These are phyloP conservation scores for Albizia julibrissin DNA, from an alignment of 306 rosid species.

Conservation along the genomic window DNA sequence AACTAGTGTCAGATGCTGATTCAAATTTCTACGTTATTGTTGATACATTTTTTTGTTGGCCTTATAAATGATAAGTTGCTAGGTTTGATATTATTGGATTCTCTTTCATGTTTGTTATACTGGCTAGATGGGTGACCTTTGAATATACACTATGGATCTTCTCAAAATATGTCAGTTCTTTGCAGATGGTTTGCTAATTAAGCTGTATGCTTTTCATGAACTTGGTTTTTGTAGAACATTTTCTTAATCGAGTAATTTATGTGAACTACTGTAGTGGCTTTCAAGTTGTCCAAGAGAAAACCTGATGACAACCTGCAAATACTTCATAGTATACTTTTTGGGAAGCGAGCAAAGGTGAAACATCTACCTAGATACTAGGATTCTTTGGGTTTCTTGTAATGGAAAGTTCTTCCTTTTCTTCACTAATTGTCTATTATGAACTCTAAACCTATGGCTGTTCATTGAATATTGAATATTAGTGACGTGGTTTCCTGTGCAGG, in stretches of 20 bases:
- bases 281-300: conserved; percentile 93
- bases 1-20: background rate
- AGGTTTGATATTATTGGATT: background rate
- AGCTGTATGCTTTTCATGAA: conserved; percentile 12
- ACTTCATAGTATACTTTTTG: conserved; percentile 81
- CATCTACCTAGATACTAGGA: background rate
- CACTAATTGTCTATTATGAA: background rate
- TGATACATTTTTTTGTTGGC: background rate
- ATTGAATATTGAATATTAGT: conserved; percentile 31
- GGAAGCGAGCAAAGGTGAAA: conserved; percentile 82
- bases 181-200: conserved; percentile 5
- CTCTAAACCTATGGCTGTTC: conserved; percentile 14
- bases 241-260: conserved; percentile 27
- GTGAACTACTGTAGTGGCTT: conserved; percentile 78
- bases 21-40: background rate
- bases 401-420: background rate
- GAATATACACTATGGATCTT: background rate
- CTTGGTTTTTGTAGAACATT: conserved; percentile 32
- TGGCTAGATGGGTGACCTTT: conserved; percentile 9
- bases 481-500: conserved; percentile 48
- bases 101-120: background rate
- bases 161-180: background rate
- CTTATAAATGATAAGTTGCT: background rate
- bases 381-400: background rate
- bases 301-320: conserved; percentile 84